Evolutionary conservation across 192 early-diverging fungal genomes (phyloP).

Genomic region (Backusella tarrabulga): DNA sequence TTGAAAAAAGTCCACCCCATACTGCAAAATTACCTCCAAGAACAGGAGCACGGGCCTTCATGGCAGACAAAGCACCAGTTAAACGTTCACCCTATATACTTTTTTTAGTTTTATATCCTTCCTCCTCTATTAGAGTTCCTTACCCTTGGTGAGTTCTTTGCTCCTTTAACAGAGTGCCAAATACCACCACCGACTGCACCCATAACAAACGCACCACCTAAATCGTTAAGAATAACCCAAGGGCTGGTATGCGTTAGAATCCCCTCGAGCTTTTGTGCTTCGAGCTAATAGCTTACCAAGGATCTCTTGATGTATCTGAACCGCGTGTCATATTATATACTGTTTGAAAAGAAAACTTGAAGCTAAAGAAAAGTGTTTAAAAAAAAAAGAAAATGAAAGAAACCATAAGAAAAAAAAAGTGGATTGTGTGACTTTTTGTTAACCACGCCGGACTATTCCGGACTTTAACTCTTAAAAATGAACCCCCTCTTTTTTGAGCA

Average conservation of each 20-base stretch:
- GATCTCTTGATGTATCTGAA: constrained; percentile 54
- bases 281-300: constrained; percentile 39
- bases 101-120: not conserved
- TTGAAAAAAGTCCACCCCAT: constrained; percentile 98
- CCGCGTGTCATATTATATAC: constrained; percentile 43
- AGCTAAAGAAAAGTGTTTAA: not conserved
- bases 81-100: constrained; percentile 77
- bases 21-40: constrained; percentile 99
- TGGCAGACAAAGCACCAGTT: constrained; percentile 78
- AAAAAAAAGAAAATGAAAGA: not conserved
- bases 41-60: constrained; percentile 95
- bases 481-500: not conserved
- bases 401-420: not conserved
- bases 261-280: not conserved
- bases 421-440: not conserved
- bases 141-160: constrained; percentile 94
- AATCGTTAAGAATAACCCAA: constrained; percentile 84
- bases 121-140: not conserved
- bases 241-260: constrained; percentile 46
- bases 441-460: not conserved
- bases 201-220: constrained; percentile 91
- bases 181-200: constrained; percentile 94
- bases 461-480: not conserved
- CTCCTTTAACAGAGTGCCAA: constrained; percentile 98
- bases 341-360: not conserved